Evolutionary conservation across 352 stramenopile genomes (phyloP), one percentile per base, ranked within the genome.

Genomic region (Elongisporangium anandrum): DNA sequence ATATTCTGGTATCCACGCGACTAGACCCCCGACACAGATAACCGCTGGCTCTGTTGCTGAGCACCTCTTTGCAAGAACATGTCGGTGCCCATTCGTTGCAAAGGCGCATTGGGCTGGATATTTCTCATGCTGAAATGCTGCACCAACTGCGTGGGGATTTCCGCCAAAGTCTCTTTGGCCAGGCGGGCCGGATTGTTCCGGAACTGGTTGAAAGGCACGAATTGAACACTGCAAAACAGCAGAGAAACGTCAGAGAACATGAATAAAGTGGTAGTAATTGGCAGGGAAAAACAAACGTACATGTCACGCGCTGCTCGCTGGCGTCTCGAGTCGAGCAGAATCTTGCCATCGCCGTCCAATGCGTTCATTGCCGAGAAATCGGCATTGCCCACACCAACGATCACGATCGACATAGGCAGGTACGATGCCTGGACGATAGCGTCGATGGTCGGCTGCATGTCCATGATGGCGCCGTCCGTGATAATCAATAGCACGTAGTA

Each of bases 401-500:
- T 90, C 45, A 95, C 77, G 52, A 95, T 91, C 22, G 79, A 90
- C 41, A 95, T 64, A 0, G 86, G 81, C 53, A 91, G 68, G 16
- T 70, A 72, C 13, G 77, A 89, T 17, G 84, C 84, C 20, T 69
- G 63, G n/a, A 87, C 75, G 21, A 95, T 69, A 41, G 79, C 84
- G 38, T 89, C 73, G 55, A 91, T 73, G 7, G 84, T 95, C 24
- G 68, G 65, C 53, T 86, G 70, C 74, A 93, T 87, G 61, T 94
- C 79, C 78, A 91, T 90, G 60, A 90, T 90, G 17, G 66, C 74
- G 19, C 82, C 85, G 54, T 91, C 72, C 20, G 81, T 90, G 52
- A 92, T 79, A 60, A 88, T 90, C 10, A 87, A 57, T 23, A 89
- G 68, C 60, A 88, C 81, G 57, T 85, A 92, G 60, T 85, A 95